Evolutionary conservation across 306 rosid species (phyloP), one percentile per base, ranked within the genome.

Genomic region (Malus asiatica): DNA sequence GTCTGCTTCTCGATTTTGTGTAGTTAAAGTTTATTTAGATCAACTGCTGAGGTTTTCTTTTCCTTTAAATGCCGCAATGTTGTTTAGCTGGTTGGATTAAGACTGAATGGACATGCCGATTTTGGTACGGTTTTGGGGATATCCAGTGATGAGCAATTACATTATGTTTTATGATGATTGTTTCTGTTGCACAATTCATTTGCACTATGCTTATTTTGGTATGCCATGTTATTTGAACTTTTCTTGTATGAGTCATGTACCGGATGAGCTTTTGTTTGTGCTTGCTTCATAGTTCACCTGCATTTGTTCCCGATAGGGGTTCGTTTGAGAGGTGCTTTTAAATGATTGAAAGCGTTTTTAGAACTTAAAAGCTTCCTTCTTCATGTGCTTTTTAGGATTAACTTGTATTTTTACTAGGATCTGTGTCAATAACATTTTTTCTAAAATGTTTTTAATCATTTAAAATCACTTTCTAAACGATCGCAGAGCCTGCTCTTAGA

Each of bases 351-450:
- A 35, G 9, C 2, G 40, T 6, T 35, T 33, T 5, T 33, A 0
- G 38, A 0, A 33, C 0, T 33, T 33, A 33, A 33, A 33, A 0
- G 38, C 8, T 35, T 1, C 0, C 0, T 7, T 35, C 2, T 35
- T 35, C 40, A 35, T 35, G 40, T 35, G 40, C 9, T 35, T 6
- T 35, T 2, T 6, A 35, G 2, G 40, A 6, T 35, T 35, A 35
- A 1, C 2, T 35, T 35, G 40, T 8, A 6, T 35, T 35, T 35
- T 35, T 35, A 35, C 9, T 35, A 33, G 38, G 38, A 33, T 33
- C 6, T 33, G 8, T 33, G 38, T 33, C 38, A 6, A 33, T 33
- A 33, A 33, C 0, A 33, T 33, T 33, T 33, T 33, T 1, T 6
- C 2, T 33, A 6, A 35, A 35, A 35, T 35, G 2, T 2, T 35